phyloP scores from a whole-genome alignment of 495 filamentous ascomycete species.

The Xanthoparmelia taractica region DNA sequence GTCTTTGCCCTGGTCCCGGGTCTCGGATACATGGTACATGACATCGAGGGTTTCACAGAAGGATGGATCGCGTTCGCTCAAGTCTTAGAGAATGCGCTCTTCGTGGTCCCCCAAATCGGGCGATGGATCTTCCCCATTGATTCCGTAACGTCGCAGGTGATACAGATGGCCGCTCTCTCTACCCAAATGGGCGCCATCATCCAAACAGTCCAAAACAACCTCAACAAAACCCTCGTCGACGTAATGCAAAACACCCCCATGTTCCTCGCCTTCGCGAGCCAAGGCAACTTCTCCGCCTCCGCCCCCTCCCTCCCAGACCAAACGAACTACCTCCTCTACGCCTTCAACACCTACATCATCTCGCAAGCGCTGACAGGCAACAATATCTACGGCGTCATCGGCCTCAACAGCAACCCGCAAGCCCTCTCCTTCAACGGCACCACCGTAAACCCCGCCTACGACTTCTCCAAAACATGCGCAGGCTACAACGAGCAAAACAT shows the following conservation, averaged over 20 bases:
- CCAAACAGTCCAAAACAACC: conserved; percentile 18
- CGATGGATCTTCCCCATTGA: conserved; percentile 21
- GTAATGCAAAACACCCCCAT: conserved; percentile 14
- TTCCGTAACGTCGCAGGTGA: conserved; percentile 7
- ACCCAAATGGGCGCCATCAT: conserved; percentile 16
- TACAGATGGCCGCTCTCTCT: conserved; percentile 19
- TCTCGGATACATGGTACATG: background rate
- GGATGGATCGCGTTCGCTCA: conserved; percentile 5
- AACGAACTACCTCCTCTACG: conserved; percentile 21
- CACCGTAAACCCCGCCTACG: conserved; percentile 10
- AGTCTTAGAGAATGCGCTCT: conserved; percentile 18
- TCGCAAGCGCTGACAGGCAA: conserved; percentile 17
- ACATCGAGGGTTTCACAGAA: conserved; percentile 2
- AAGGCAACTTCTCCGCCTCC: conserved; percentile 22
- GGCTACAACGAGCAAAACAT: conserved; percentile 19
- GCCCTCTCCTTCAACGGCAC: conserved; percentile 20
- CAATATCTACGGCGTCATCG: conserved; percentile 17
- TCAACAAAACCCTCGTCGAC: conserved; percentile 21
- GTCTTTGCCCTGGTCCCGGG: conserved; percentile 20
- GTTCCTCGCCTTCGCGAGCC: conserved; percentile 20
- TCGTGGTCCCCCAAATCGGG: conserved; percentile 19
- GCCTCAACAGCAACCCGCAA: conserved; percentile 17
- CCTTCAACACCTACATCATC: conserved; percentile 24
- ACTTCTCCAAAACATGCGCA: conserved; percentile 10
- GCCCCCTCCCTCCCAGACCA: conserved; percentile 21